A percentile compares a stretch with the other conserved stretches of the same genome.
phyloP scores from a whole-genome alignment of 208 protist genomes.

The Leishmania tarentolae region DNA sequence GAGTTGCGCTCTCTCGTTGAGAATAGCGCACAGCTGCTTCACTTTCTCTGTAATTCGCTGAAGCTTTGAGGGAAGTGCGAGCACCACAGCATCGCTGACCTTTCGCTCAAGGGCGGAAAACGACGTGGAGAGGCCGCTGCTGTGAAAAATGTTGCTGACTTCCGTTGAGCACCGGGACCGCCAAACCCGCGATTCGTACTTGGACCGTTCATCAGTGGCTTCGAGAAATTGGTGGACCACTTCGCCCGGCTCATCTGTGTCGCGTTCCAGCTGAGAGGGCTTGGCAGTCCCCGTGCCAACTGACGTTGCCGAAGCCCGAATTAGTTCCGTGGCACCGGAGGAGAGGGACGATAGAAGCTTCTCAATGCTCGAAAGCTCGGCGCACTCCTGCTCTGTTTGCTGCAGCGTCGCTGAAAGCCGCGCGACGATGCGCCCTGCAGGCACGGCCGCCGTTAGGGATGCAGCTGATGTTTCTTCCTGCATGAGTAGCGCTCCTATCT shows the following conservation, averaged over 20 bases:
- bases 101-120: conserved; percentile 11
- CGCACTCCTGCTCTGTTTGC: neutral
- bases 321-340: neutral
- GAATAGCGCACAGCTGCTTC: neutral
- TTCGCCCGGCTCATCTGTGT: neutral
- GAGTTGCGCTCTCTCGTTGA: neutral
- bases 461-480: neutral
- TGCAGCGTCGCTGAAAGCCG: conserved; percentile 20
- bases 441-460: neutral
- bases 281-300: neutral
- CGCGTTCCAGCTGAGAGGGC: neutral
- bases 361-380: conserved; percentile 3
- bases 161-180: neutral
- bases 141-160: conserved; percentile 1
- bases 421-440: conserved; percentile 7
- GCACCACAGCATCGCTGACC: neutral
- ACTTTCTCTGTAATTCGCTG: conserved; percentile 4
- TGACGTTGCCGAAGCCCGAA: neutral
- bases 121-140: conserved; percentile 20
- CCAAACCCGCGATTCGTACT: neutral
- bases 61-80: neutral
- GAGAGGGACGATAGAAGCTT: conserved; percentile 5
- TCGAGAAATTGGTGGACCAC: neutral
- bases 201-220: neutral
- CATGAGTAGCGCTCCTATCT: neutral